Percentiles rank a stretch among this genome's conserved stretches.
Evolutionary conservation across 306 rosid genomes (phyloP).

Genomic region (Pterocarpus santalinus): DNA sequence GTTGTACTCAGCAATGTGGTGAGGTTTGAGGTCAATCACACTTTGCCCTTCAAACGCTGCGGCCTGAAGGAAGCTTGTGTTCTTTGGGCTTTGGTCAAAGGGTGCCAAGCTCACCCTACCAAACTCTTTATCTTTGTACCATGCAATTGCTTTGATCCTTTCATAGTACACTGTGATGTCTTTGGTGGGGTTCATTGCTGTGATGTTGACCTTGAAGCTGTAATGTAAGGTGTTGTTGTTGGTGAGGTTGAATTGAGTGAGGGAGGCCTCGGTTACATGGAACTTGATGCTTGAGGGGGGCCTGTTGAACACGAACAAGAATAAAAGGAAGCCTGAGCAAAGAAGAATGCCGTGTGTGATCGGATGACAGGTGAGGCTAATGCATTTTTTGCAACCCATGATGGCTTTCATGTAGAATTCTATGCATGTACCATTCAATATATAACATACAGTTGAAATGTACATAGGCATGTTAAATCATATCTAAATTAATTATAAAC

Average conservation of each 20-base stretch:
- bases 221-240: conserved; percentile 27
- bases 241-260: conserved; percentile 37
- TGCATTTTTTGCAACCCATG: too few species aligned
- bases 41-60: conserved; percentile 6
- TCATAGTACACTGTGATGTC: background rate
- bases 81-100: conserved; percentile 37
- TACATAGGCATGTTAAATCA: too few species aligned
- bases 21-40: background rate
- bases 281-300: background rate
- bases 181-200: conserved; percentile 34
- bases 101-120: conserved; percentile 1
- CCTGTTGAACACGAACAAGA: too few species aligned
- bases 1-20: conserved; percentile 38
- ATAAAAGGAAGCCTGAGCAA: too few species aligned
- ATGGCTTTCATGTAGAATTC: too few species aligned
- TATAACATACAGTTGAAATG: too few species aligned
- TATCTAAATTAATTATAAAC: too few species aligned
- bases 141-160: background rate
- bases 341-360: too few species aligned
- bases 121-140: conserved; percentile 32
- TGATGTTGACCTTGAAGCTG: conserved; percentile 36
- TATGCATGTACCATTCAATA: too few species aligned
- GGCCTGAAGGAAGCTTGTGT: conserved; percentile 10
- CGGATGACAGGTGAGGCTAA: too few species aligned
- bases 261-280: conserved; percentile 25